Evolutionary conservation across 2,329 filamentous ascomycete genomes (phyloP).

Genomic region (Talaromyces sp.): DNA sequence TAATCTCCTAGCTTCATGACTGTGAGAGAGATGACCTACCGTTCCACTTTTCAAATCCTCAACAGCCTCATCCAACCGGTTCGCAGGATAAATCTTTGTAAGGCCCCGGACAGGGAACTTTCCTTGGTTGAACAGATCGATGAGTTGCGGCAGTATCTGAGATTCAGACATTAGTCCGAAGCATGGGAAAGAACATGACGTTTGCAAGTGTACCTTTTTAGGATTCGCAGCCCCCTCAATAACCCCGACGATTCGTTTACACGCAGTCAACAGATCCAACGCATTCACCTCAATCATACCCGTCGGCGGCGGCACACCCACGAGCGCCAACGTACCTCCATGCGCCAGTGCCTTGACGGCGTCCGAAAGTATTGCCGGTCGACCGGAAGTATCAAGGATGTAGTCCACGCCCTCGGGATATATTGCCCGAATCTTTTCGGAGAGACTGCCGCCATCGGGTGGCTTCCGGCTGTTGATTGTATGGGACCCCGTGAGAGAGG

Average conservation of each 20-base stretch:
- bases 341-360: neutral
- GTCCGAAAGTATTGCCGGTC: neutral
- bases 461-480: constrained; percentile 1
- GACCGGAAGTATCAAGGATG: neutral
- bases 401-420: constrained; percentile 1
- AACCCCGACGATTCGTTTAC: constrained; percentile 6
- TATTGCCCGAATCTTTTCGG: neutral
- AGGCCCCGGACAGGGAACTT: constrained; percentile 9
- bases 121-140: neutral
- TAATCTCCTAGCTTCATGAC: neutral
- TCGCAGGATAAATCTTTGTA: constrained; percentile 6
- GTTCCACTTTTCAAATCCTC: constrained; percentile 14
- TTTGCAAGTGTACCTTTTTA: neutral
- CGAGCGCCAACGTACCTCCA: neutral
- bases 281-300: neutral
- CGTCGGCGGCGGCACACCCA: constrained; percentile 4
- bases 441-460: neutral
- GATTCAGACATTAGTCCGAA: neutral
- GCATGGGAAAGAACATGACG: neutral
- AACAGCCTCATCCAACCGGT: constrained; percentile 7
- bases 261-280: constrained; percentile 1
- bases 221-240: neutral
- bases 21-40: constrained; percentile 17
- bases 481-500: neutral
- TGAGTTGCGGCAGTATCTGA: neutral